phyloP scores from a whole-genome alignment of 495 filamentous ascomycete species.

The Elasticomyces elasticus region DNA sequence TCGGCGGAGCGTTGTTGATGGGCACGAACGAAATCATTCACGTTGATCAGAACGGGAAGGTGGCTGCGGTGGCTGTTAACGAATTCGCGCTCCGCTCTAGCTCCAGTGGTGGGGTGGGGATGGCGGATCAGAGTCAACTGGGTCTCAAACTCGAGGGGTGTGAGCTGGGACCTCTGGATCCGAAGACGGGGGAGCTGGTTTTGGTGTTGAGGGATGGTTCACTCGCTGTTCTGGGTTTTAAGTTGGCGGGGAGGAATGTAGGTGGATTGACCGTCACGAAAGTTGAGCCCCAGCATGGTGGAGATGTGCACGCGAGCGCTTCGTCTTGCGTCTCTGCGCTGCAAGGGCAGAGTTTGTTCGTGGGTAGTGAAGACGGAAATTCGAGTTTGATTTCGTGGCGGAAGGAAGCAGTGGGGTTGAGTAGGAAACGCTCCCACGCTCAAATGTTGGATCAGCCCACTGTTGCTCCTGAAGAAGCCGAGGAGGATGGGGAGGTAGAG shows the following conservation, averaged over 20 bases:
- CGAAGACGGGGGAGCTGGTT: slow-evolving; percentile 68
- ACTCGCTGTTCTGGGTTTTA: slow-evolving; percentile 68
- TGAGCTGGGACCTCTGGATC: slow-evolving; percentile 61
- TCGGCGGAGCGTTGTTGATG: slow-evolving; percentile 79
- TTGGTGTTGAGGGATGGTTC: slow-evolving; percentile 71
- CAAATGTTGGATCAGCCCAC: slow-evolving; percentile 39
- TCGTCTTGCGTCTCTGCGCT: slow-evolving; percentile 62
- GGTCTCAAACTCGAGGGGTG: slow-evolving; percentile 75
- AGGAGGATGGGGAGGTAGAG: neutral
- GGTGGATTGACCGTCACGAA: slow-evolving; percentile 66
- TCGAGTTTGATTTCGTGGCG: slow-evolving; percentile 74
- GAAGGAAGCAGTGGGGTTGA: slow-evolving; percentile 41
- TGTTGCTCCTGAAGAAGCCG: slow-evolving; percentile 28
- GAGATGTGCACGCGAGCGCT: slow-evolving; percentile 47
- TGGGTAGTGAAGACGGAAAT: slow-evolving; percentile 77
- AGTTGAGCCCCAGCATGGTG: slow-evolving; percentile 50
- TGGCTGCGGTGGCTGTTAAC: slow-evolving; percentile 90
- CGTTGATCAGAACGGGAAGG: slow-evolving; percentile 89
- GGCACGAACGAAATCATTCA: slow-evolving; percentile 88
- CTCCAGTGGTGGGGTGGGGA: slow-evolving; percentile 61
- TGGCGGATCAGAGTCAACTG: slow-evolving; percentile 78
- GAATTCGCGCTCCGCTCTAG: slow-evolving; percentile 71
- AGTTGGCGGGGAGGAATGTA: slow-evolving; percentile 83
- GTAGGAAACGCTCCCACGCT: slow-evolving; percentile 38
- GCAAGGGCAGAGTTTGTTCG: slow-evolving; percentile 62